These are phyloP conservation scores for Curvularia verruculosa DNA, from an alignment of 2,329 filamentous ascomycete genomes.

Conservation along the genomic window DNA sequence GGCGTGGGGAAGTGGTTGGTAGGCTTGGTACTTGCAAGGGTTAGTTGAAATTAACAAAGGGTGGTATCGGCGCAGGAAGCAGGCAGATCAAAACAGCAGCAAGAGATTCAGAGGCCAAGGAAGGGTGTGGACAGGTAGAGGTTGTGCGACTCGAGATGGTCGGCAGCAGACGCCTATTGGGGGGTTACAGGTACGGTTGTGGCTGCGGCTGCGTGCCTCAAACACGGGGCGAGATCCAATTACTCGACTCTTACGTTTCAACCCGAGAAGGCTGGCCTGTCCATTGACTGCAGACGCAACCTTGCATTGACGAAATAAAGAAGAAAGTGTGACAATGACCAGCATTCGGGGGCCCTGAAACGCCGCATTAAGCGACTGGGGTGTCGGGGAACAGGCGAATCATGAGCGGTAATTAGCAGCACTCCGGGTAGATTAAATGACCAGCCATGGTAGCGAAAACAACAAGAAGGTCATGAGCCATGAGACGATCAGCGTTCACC, in stretches of 20 bases:
- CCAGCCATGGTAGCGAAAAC: background rate
- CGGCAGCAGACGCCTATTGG: slow-evolving; percentile 28
- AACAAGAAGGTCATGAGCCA: background rate
- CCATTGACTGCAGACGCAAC: slow-evolving; percentile 15
- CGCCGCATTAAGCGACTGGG: slow-evolving; percentile 13
- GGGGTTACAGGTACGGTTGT: slow-evolving; percentile 16
- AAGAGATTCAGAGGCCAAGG: slow-evolving; percentile 15
- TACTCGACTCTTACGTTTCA: slow-evolving; percentile 25
- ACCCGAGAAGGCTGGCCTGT: slow-evolving; percentile 12
- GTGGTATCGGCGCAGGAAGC: slow-evolving; percentile 14
- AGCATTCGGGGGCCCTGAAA: slow-evolving; percentile 22
- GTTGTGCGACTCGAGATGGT: slow-evolving; percentile 5
- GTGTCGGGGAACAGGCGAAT: slow-evolving; percentile 5
- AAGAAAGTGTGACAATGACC: slow-evolving; percentile 19
- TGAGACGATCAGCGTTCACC: background rate
- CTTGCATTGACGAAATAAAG: slow-evolving; percentile 13
- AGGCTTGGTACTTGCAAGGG: slow-evolving; percentile 28
- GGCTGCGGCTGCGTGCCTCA: slow-evolving; percentile 25
- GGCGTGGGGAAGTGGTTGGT: slow-evolving; percentile 11
- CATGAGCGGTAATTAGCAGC: slow-evolving; percentile 7
- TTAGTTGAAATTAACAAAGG: slow-evolving; percentile 26
- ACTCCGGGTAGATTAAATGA: slow-evolving; percentile 19
- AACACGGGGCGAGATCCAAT: slow-evolving; percentile 23
- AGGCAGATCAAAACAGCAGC: slow-evolving; percentile 7
- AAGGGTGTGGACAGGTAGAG: slow-evolving; percentile 17